Base-by-base conservation (phyloP, 805 yeast species). In the Cyberlindnera xishuangbannaensis region DNA sequence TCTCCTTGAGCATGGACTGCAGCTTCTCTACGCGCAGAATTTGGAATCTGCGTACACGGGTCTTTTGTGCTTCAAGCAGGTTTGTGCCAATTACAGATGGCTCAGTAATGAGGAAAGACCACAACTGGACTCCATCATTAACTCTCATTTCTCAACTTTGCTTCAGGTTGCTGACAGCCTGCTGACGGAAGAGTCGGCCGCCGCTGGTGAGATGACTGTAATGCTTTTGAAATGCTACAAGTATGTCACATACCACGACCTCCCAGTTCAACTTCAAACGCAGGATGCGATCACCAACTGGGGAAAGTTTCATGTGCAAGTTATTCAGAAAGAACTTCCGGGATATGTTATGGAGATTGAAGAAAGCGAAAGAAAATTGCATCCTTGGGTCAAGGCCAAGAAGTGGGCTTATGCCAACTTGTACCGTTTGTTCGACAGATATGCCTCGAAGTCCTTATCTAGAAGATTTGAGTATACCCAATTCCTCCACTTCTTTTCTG, bases 391-490 rank as follows among this genome's bases (percentile, higher is more conserved):
- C 52, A 90, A 76, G 59, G 73, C 76, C 46, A 88, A 72, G 62
- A 92, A 90, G 56, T 90, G 97, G 97, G 75, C 94, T 1, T 78
- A 77, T 50, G 86, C 85, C 16, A 86, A 84, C 54, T 54, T 88
- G 25, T 71, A 69, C 44, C 72, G 94, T 44, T 54, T 87, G 4
- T 83, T 83, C 48, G 70, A 69, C 33, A 69, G 90, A 47, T 87
- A 82, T 51, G 85, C 81, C 1, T 71, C 83, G 1, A 57, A 58
- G 15, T 59, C 65, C 2, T 43, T 64, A 14, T 55, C 62, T 32
- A 62, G 51, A 37, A 75, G 70, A 41, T 74, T 67, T 47, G 63
- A 65, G 15, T 83, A 84, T 49, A 66, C 63, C n/a, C 71, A 65
- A 2, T 92, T 85, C 57, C 70, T 73, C 36, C 48, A 56, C 2